phyloP scores from a whole-genome alignment of 1,139 yeast genomes.

The Taphrina sp. region DNA sequence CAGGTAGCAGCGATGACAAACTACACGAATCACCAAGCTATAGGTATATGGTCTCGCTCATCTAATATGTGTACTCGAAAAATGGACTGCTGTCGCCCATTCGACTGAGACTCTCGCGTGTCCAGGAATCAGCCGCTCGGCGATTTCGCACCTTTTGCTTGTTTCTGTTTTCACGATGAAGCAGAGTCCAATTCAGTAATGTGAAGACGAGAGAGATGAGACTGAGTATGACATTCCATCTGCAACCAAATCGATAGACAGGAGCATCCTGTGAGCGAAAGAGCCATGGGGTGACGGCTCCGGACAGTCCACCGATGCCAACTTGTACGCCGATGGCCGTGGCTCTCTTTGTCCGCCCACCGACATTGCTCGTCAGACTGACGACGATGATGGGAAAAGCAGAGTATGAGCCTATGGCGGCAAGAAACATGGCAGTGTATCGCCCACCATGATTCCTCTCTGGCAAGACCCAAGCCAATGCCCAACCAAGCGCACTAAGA shows the following conservation, averaged over 20 bases:
- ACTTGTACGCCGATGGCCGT: conserved; percentile 6
- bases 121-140: not conserved
- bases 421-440: no score
- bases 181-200: not conserved
- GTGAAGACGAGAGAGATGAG: not conserved
- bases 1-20: no score
- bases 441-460: conserved; percentile 1
- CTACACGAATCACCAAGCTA: no score
- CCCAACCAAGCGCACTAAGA: conserved; percentile 2
- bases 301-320: conserved; percentile 13
- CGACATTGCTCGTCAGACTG: conserved; percentile 2
- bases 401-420: conserved; percentile 10
- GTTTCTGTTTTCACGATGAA: not conserved
- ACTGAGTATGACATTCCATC: conserved; percentile 32
- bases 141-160: not conserved
- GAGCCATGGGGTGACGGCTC: conserved; percentile 13
- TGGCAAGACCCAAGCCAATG: not conserved
- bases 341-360: conserved; percentile 11
- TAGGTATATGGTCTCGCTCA: no score
- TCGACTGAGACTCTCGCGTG: not conserved
- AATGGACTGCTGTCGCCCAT: not conserved
- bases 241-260: conserved; percentile 54
- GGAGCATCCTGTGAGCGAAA: conserved; percentile 54
- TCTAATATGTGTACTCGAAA: not conserved
- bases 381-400: not conserved